phyloP scores from a whole-genome alignment of 2,329 filamentous ascomycete genomes.

The Sphaerulina musiva region DNA sequence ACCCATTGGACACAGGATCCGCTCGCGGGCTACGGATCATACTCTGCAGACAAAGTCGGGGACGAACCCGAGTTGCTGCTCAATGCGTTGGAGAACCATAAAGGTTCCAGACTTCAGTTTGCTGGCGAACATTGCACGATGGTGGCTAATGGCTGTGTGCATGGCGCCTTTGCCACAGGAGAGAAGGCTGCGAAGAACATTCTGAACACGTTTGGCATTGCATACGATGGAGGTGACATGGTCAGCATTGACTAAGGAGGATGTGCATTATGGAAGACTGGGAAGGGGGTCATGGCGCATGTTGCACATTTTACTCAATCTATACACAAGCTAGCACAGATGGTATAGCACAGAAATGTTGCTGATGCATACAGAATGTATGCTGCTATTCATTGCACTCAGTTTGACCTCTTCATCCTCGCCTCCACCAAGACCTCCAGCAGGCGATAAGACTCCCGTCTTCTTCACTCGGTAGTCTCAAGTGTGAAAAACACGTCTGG shows the following conservation, averaged over 20 bases:
- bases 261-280: background rate
- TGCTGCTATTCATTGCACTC: too few species aligned
- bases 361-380: too few species aligned
- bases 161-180: conserved; percentile 42
- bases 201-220: conserved; percentile 34
- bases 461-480: conserved; percentile 7
- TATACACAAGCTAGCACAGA: background rate
- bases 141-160: conserved; percentile 41
- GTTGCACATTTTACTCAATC: background rate
- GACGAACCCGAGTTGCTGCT: conserved; percentile 37
- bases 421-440: too few species aligned
- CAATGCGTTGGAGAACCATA: conserved; percentile 36
- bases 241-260: conserved; percentile 14
- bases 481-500: background rate
- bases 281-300: background rate
- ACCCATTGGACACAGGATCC: conserved; percentile 43
- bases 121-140: conserved; percentile 37
- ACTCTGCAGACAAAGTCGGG: conserved; percentile 42
- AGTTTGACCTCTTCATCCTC: too few species aligned
- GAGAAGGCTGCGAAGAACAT: conserved; percentile 40
- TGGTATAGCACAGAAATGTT: background rate
- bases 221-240: conserved; percentile 31
- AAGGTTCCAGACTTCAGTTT: conserved; percentile 37
- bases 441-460: background rate
- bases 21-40: conserved; percentile 40